Conservation (phyloP, 2,329 filamentous ascomycete species). For the Penicillium hesseltinei region DNA sequence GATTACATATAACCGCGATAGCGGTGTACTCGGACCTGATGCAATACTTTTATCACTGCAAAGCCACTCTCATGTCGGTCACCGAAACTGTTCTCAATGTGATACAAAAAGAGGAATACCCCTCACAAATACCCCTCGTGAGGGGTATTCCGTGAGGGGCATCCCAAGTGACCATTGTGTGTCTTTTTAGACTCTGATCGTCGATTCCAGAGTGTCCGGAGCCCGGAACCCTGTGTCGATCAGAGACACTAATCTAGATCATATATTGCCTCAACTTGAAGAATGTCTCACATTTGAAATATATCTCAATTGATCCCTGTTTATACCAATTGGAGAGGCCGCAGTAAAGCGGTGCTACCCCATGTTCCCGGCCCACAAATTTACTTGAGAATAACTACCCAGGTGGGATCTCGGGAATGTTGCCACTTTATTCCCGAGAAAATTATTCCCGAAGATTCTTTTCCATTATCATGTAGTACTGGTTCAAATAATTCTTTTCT, state of each 20-base stretch:
- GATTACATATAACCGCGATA: neutral
- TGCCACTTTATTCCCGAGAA: conserved; percentile 19
- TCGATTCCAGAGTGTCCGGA: neutral
- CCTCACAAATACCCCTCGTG: neutral
- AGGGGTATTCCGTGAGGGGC: neutral
- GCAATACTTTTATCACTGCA: neutral
- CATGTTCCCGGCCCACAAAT: conserved; percentile 15
- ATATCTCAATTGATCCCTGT: neutral
- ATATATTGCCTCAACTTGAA: neutral
- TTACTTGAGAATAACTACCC: conserved; percentile 21
- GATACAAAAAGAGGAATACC: neutral
- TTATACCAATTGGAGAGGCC: neutral
- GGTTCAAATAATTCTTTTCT: conserved; percentile 14
- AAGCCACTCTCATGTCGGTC: neutral
- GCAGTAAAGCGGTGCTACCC: neutral
- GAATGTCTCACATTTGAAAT: neutral
- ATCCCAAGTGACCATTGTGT: neutral
- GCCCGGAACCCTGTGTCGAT: neutral
- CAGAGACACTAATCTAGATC: neutral
- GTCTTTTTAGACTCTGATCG: neutral
- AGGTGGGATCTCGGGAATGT: conserved; percentile 21
- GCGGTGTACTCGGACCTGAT: neutral
- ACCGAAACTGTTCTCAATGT: neutral
- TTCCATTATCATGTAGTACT: conserved; percentile 21
- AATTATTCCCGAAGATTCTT: conserved; percentile 24